Evolutionary conservation across 2,329 filamentous ascomycete species (phyloP), one percentile per base, ranked within the genome.

Genomic region (Pseudocercospora vitis): DNA sequence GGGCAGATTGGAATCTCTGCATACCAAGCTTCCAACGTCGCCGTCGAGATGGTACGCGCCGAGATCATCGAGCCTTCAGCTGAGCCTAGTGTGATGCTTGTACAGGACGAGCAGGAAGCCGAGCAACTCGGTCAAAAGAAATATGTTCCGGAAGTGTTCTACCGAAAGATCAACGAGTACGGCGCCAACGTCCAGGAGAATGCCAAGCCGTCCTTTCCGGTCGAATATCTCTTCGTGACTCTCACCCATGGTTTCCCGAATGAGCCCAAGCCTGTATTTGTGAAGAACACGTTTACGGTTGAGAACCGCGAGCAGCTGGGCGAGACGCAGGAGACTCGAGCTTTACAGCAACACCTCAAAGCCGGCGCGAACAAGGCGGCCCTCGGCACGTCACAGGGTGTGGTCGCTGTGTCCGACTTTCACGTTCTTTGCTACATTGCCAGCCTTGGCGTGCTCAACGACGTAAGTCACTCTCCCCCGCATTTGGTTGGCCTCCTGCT

Each of bases 111-210:
- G 68, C 88, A 92, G 55, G 91, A 96, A 63, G 88, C 91, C 48
- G 87, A 91, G 60, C 83, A 70, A 9, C 62, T 83, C 76, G 51
- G 77, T 73, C 84, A 84, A 52, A 85, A 87, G 19, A 83, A 91
- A 64, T 99, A 99, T 68, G 95, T 99, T 18, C 94, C 94, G 0
- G 94, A 99, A 67, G 92, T 99, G 3, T 99, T 97, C 74, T 99
- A 95, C 75, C 85, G 92, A 57, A 86, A 84, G 63, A 90, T 96
- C 72, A 99, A 99, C 72, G 92, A 99, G 71, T 96, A 99, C 68
- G 91, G 91, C 28, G 89, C 88, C 60, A 96, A 92, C 63, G 94
- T 97, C 6, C 94, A 96, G 70, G 90, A 97, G 72, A 97, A 96
- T 65, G 94, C 94, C 19, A 97, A 96, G 70, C 94, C 94, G 0